Base-by-base conservation (phyloP, 176 grass and related monocot species). In the Oryza australiensis region DNA sequence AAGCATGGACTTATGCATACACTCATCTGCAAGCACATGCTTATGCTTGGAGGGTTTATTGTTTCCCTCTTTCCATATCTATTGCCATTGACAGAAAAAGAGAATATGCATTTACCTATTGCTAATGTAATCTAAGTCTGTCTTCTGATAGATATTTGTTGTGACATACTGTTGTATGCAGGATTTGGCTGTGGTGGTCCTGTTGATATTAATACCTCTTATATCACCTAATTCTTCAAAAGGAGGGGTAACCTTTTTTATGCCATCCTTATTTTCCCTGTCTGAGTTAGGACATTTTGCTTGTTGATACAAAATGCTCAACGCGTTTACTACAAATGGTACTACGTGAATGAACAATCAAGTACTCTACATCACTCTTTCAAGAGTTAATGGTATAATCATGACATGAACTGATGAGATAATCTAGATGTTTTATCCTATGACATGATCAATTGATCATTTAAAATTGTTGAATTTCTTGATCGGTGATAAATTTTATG, bases 181-280 rank as follows among this genome's bases (percentile, higher is more conserved):
- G 91, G 96, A 99, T 88, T 82, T 99, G 83, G 96, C 93, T 12
- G 96, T 99, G 91, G 96, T 99, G 57, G 96, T 99, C 64, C 79
- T 99, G 64, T 79, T 99, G 88, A 99, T 99, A 74, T 77, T 99
- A 55, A 95, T 99, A 83, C 96, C 96, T 57, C 96, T 99, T 64
- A 88, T 99, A 73, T 99, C 96, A 74, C 96, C 96, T 77, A 99
- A 95, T 78, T 99, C 96, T 72, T 99, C 96, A 35, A 95, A 93
- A 95, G 96, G 96, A 95, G 96, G 96, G 96, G 96, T 99, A 99
- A 85, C 9, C 10, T 86, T 92, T 84, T 88, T 80, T 60, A 86
- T 76, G 33, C 55, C 82, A 53, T 63, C 12, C 8, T 77, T n/a
- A 33, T 86, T 85, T 8, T 53, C 34, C 16, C 77, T 73, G 22